Conservation (phyloP, 768 basidiomycete genomes). For the Auriscalpium vulgare region DNA sequence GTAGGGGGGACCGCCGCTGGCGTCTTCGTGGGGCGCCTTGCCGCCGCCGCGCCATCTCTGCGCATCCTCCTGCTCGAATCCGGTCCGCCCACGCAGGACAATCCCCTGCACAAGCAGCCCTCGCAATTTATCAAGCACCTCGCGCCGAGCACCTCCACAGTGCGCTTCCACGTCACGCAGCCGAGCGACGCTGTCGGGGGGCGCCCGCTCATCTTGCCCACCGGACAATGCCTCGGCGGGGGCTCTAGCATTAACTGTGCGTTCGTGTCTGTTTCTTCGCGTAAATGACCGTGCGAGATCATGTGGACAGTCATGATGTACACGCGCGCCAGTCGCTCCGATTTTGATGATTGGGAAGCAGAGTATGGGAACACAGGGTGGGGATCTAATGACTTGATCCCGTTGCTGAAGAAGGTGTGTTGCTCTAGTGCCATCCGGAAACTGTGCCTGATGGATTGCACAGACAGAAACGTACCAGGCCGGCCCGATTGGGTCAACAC, state of each 20-base stretch:
- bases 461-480: constrained; percentile 33
- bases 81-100: constrained; percentile 42
- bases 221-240: constrained; percentile 49
- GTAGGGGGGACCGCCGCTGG: constrained; percentile 46
- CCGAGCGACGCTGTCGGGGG: constrained; percentile 36
- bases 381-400: constrained; percentile 49
- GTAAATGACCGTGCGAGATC: constrained; percentile 12
- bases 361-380: constrained; percentile 48
- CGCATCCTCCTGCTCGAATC: constrained; percentile 56
- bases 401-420: constrained; percentile 46
- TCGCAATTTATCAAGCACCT: constrained; percentile 41
- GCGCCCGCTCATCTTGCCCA: constrained; percentile 35
- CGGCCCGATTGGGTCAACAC: constrained; percentile 23
- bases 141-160: constrained; percentile 27
- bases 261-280: constrained; percentile 10
- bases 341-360: constrained; percentile 55
- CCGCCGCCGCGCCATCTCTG: constrained; percentile 42
- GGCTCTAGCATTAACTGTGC: constrained; percentile 55
- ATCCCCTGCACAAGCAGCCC: constrained; percentile 43
- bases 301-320: constrained; percentile 35
- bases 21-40: constrained; percentile 47
- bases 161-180: constrained; percentile 33
- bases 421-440: neutral
- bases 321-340: constrained; percentile 49
- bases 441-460: neutral